A percentile compares a stretch with the other conserved stretches of the same genome.
Conservation (phyloP, 495 filamentous ascomycete genomes). For the Hypoxylon lienhwacheense region DNA sequence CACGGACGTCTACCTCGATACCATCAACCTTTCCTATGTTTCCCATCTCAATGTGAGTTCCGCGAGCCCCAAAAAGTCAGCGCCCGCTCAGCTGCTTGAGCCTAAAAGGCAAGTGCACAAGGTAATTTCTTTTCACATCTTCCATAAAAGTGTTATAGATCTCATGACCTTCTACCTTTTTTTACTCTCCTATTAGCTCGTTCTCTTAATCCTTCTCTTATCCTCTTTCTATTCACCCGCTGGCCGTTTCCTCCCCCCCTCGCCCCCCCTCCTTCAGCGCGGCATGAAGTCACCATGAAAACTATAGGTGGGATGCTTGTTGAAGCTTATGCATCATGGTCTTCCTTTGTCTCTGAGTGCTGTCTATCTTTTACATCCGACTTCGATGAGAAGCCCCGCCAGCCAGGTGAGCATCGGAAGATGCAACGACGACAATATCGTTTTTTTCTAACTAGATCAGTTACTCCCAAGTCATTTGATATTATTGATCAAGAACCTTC, state of each 20-base stretch:
- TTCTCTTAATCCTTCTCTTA: constrained; percentile 14
- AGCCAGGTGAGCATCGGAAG: constrained; percentile 26
- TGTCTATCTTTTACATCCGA: constrained; percentile 41
- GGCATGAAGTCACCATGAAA: constrained; percentile 43
- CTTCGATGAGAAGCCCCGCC: constrained; percentile 42
- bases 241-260: constrained; percentile 33
- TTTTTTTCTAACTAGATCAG: constrained; percentile 21
- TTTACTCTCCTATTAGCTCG: constrained; percentile 16
- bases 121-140: constrained; percentile 29
- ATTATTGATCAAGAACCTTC: constrained; percentile 47
- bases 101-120: constrained; percentile 36
- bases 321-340: constrained; percentile 47
- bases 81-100: constrained; percentile 38
- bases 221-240: constrained; percentile 36
- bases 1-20: constrained; percentile 34
- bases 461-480: constrained; percentile 30
- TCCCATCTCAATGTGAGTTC: constrained; percentile 29
- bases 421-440: not conserved
- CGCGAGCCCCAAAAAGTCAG: constrained; percentile 35
- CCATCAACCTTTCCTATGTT: constrained; percentile 34
- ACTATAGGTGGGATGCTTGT: constrained; percentile 44
- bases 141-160: constrained; percentile 31
- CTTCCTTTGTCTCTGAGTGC: constrained; percentile 46
- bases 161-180: constrained; percentile 39
- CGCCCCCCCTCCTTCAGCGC: constrained; percentile 11